Evolutionary conservation across 2,329 filamentous ascomycete genomes (phyloP), one percentile per base, ranked within the genome.

Genomic region (Pezizomycotina sp.): DNA sequence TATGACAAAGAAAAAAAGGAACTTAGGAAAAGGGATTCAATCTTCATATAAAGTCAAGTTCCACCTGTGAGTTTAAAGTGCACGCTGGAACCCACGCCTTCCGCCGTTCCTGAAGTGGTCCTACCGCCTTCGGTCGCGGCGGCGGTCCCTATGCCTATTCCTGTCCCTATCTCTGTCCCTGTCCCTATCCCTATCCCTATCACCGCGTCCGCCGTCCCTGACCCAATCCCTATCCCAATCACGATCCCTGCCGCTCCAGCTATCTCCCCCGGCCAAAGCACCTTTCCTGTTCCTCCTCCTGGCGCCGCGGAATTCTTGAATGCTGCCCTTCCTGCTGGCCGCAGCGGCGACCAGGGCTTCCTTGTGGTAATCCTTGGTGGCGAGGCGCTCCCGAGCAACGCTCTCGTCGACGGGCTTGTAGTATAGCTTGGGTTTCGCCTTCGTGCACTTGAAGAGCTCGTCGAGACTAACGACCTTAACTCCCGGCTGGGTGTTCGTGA

Each of bases 371-470:
- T n/a, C 36, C 23, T 42, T 27, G 8, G 19, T 47, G 7, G 47
- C 47, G 34, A 52, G 38, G 27, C 50, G 38, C 26, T 47, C 46
- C 29, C 38, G 39, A 12, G 48, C 46, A 23, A 47, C 42, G 12
- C 41, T 41, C 19, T 48, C 45, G 14, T 37, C 41, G 9, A 52
- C 50, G 2, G 50, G 48, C 20, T 50, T 47, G 27, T 43, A 52
- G 30, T 52, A 52, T 18, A 52, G 32, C 22, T 52, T 52, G 7
- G 50, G 50, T 25, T 52, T 52, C 6, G 48, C 43, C 13, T 38
- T 33, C 2, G 50, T 52, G 27, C 44, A 46, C 28, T 36, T 34
- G 28, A 52, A 52, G 12, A 52, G 28, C 21, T 51, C 43, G 13
- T 52, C 50, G 5, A 52, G 26, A 30, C 48, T 47, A 14, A 47